A percentile compares a stretch with the other conserved stretches of the same genome.
Conservation (phyloP, 2,329 filamentous ascomycete species). For the Colletotrichum tanaceti region DNA sequence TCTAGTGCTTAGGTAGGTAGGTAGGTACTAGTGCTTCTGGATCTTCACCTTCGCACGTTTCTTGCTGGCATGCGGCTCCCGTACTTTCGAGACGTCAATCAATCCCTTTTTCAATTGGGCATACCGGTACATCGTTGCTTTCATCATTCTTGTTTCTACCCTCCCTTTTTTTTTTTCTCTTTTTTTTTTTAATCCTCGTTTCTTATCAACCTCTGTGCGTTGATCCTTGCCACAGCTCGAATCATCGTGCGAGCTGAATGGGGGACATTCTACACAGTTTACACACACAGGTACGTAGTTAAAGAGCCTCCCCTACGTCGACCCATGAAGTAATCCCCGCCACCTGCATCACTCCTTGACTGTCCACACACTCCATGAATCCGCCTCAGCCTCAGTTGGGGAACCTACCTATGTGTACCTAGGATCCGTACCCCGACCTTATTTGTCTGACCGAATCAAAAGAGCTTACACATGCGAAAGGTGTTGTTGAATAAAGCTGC, state of each 20-base stretch:
- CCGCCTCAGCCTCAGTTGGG: conserved; percentile 32
- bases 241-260: conserved; percentile 27
- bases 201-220: background rate
- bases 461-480: conserved; percentile 9
- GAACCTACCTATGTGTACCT: conserved; percentile 29
- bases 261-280: too few species aligned
- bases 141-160: background rate
- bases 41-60: conserved; percentile 33
- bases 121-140: too few species aligned
- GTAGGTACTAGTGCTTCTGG: background rate
- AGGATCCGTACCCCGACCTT: conserved; percentile 27
- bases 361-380: conserved; percentile 23
- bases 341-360: conserved; percentile 36
- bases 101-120: conserved; percentile 17
- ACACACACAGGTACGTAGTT: too few species aligned
- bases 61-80: conserved; percentile 31
- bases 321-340: conserved; percentile 37
- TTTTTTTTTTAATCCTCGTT: background rate
- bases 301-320: conserved; percentile 9
- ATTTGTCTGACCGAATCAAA: conserved; percentile 29
- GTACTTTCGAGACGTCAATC: background rate
- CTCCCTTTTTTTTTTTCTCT: background rate
- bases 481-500: conserved; percentile 10
- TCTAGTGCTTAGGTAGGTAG: too few species aligned
- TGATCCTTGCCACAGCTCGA: conserved; percentile 31